These are phyloP conservation scores for Alternaria metachromatica DNA, from an alignment of 2,329 filamentous ascomycete genomes.

Conservation along the genomic window DNA sequence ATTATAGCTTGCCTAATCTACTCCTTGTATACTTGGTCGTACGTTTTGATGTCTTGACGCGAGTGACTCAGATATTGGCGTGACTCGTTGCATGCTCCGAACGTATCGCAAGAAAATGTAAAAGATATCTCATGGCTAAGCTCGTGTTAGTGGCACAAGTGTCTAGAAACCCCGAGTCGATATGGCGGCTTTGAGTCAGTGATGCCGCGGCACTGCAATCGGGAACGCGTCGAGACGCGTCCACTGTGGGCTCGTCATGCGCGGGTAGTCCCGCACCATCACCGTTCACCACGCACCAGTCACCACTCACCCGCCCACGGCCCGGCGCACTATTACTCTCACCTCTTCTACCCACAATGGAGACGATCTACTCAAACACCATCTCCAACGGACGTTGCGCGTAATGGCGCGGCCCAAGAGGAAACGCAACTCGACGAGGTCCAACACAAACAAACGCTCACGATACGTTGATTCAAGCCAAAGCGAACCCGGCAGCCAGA, in stretches of 20 bases:
- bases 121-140: too few species aligned
- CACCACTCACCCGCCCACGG: not conserved
- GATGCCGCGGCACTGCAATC: not conserved
- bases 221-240: not conserved
- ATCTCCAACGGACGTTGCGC: slow-evolving; percentile 21
- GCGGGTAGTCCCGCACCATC: slow-evolving; percentile 4
- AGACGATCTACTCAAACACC: not conserved
- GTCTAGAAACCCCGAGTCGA: not conserved
- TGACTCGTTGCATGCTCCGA: not conserved
- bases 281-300: not conserved
- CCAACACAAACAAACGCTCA: slow-evolving; percentile 24
- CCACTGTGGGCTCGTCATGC: not conserved
- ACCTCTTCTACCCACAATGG: slow-evolving; percentile 28
- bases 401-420: slow-evolving; percentile 39
- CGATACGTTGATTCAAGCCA: slow-evolving; percentile 19
- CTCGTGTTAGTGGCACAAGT: not conserved
- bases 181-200: not conserved
- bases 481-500: not conserved
- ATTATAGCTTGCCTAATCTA: not conserved
- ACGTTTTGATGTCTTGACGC: not conserved
- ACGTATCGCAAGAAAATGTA: too few species aligned
- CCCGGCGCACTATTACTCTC: not conserved
- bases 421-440: slow-evolving; percentile 21
- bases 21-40: not conserved
- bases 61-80: not conserved